A percentile compares a stretch with the other conserved stretches of the same genome.
phyloP scores from a whole-genome alignment of 179 eudicot genomes.

The Amaranthus tricolor region DNA sequence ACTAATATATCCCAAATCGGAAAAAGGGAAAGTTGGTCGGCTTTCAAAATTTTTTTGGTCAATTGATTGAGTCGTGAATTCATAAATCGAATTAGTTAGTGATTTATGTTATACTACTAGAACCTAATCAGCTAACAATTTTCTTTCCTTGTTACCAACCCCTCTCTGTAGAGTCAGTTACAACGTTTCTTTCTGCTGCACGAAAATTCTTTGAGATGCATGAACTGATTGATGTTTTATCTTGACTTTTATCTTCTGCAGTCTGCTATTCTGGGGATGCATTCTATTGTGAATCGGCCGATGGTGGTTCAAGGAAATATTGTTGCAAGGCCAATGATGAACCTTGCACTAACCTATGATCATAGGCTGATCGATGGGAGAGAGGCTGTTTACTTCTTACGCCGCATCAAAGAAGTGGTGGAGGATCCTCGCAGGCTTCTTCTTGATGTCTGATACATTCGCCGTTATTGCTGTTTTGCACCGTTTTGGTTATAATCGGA shows the following conservation, averaged over 20 bases:
- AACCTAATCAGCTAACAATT: too few relatives aligned
- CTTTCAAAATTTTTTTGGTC: too few relatives aligned
- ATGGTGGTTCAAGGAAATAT: conserved; percentile 95
- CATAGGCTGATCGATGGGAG: conserved; percentile 98
- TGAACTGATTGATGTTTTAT: background rate
- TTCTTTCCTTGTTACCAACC: too few relatives aligned
- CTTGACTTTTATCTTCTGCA: conserved; percentile 24
- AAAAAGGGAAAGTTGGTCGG: too few relatives aligned
- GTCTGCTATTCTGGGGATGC: conserved; percentile 99
- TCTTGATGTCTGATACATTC: conserved; percentile 37
- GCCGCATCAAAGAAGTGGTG: conserved; percentile 93
- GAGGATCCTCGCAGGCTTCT: conserved; percentile 98
- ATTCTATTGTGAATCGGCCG: conserved; percentile 84
- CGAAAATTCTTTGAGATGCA: background rate
- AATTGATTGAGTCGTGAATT: too few relatives aligned
- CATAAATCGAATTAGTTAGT: too few relatives aligned
- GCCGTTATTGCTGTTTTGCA: too few relatives aligned
- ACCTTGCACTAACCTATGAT: conserved; percentile 91
- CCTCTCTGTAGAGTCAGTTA: too few relatives aligned
- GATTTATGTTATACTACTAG: too few relatives aligned
- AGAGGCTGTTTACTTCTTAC: conserved; percentile 96
- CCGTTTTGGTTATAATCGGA: too few relatives aligned
- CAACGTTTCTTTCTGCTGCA: too few relatives aligned
- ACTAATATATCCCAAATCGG: too few relatives aligned
- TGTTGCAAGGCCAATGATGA: conserved; percentile 97